Base-by-base conservation (phyloP, 108 stramenopile species). In the Fragilariopsis cylindrus region DNA sequence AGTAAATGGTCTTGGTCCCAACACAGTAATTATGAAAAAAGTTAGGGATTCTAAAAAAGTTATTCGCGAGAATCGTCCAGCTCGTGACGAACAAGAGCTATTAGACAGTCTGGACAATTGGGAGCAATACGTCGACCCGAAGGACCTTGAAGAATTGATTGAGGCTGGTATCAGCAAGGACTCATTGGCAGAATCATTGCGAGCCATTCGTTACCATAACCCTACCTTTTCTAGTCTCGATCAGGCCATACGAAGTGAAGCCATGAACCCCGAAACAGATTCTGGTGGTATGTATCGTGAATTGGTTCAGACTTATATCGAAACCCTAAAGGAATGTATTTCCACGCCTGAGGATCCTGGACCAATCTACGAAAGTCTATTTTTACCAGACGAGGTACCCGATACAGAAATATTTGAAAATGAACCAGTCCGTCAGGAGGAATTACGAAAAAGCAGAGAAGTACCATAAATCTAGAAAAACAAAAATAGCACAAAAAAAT, bases 71-170 rank as follows among this genome's bases (percentile, higher is more conserved):
- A 78, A 74, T 18, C 85, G 89, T 48, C 77, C 87, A 40, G 73
- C 79, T 3, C 85, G 94, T 30, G 54, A 77, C 39, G 81, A 87
- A 56, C 86, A 88, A 45, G 89, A 88, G 46, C 71, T 95, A 16
- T 58, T 88, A n/a, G 84, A 87, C 40, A 82, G 84, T 69, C 70
- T 95, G 18, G 75, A 86, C 76, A 81, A 92, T 40, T 95, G 94
- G 94, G 82, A 95, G 66, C 81, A 88, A 66, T 83, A 83, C 69
- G 91, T 90, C 45, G 89, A 92, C 78, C 88, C 88, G 11, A 80
- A 84, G 39, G 89, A 95, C 70, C 78, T 95, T 42, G 70, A 89
- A 69, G 76, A 81, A 41, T 65, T 95, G 54, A 74, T 82, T 49
- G 62, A 75, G 11, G 64, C 76, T 7, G 91, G 90, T 15, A 73